Evolutionary conservation across 345 rosid species (phyloP), one percentile per base, ranked within the genome.

Genomic region (Citrus glauca): DNA sequence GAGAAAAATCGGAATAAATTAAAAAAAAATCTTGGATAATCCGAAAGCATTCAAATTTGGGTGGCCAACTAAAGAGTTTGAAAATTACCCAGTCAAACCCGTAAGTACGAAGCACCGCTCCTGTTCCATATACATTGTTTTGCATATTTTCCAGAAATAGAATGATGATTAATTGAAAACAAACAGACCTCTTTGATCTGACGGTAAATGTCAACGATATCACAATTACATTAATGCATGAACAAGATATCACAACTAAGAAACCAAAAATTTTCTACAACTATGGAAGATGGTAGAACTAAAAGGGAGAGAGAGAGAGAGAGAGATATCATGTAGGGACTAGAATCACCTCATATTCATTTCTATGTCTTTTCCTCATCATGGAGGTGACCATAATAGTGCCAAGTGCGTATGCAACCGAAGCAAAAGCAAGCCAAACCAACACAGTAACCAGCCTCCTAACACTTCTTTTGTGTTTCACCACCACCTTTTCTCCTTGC

Each of bases 321-420:
- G 55, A 32, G 16, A 45, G 5, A 30, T 5, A 69, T 88, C 83
- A 88, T 22, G 90, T 88, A 20, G 90, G 90, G 66, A 84, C 79
- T 59, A 77, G 75, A 66, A 72, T 72, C 70, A 79, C 71, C 74
- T 77, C 76, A 62, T 48, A 32, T 32, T 69, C 77, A 74, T 72
- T 53, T 37, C 71, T 65, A 33, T 75, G 27, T 48, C 74, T 56
- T 33, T 45, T 35, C 64, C 56, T 38, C 71, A 63, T 50, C 25
- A 33, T 24, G 53, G 78, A 74, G 61, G 81, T 64, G 60, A 83
- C n/a, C 32, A 11, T 3, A 45, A 45, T 45, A 45, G 17, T 45
- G 17, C 77, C 68, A 56, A 71, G 20, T 27, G 73, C 79, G 56
- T 37, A 76, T 4, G 72, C 28, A 32, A 64, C 57, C 62, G 79